Conservation (phyloP, 1,284 basidiomycete species). For the Cutaneotrichosporon cavernicola region DNA sequence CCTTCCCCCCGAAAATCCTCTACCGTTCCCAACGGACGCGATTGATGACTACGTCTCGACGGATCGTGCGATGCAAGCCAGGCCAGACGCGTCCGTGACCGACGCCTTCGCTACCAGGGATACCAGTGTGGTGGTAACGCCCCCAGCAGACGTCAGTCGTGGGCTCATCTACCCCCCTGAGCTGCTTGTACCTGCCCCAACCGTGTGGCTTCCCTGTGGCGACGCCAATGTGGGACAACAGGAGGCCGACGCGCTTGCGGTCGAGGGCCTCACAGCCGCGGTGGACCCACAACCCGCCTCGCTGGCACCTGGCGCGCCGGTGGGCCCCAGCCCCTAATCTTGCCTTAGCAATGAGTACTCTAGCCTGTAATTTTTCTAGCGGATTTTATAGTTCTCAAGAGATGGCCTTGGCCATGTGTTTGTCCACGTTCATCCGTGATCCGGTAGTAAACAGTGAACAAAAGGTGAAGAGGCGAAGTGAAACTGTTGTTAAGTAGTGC, state of each 20-base stretch:
- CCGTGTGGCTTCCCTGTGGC: slow-evolving; percentile 77
- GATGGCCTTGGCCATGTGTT: neutral
- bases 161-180: slow-evolving; percentile 76
- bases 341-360: neutral
- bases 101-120: slow-evolving; percentile 8
- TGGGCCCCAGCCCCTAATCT: neutral
- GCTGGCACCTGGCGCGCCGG: too few species aligned
- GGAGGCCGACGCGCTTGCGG: slow-evolving; percentile 35
- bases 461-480: too few species aligned
- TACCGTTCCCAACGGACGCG: slow-evolving; percentile 20
- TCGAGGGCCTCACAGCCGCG: slow-evolving; percentile 33
- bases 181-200: slow-evolving; percentile 68
- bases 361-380: neutral
- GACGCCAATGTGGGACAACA: slow-evolving; percentile 61
- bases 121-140: neutral
- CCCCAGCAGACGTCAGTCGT: slow-evolving; percentile 26
- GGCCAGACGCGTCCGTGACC: slow-evolving; percentile 16
- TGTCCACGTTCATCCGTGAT: neutral
- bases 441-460: too few species aligned
- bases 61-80: slow-evolving; percentile 57
- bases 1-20: slow-evolving; percentile 9
- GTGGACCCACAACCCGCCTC: slow-evolving; percentile 24
- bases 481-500: too few species aligned
- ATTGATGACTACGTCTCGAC: slow-evolving; percentile 73
- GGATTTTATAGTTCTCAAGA: neutral